A percentile compares a stretch with the other conserved stretches of the same genome.
Conservation (phyloP, 106 monocot species). For the Posidonia australis region DNA sequence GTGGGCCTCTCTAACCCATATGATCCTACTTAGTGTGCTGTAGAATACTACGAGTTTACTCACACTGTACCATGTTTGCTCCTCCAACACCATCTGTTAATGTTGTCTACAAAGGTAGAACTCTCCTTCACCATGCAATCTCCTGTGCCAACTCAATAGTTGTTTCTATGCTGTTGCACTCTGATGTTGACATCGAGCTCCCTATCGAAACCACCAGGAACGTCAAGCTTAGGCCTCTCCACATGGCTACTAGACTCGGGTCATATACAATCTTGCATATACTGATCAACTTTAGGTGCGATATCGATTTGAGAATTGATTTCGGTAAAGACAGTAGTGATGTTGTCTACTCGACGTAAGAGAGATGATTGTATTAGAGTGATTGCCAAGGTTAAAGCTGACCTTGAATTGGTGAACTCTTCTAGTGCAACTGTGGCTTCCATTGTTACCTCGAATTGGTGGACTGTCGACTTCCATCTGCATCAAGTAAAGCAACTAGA, state of each 20-base stretch:
- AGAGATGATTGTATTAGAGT: conserved; percentile 34
- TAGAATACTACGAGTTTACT: conserved; percentile 69
- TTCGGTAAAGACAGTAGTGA: conserved; percentile 41
- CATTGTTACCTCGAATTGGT: conserved; percentile 24
- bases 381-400: conserved; percentile 45
- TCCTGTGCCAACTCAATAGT: conserved; percentile 47
- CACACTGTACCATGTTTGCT: conserved; percentile 53
- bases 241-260: conserved; percentile 61
- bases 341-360: conserved; percentile 30
- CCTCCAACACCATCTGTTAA: conserved; percentile 34
- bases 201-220: conserved; percentile 31
- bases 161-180: conserved; percentile 30
- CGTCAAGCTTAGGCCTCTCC: conserved; percentile 41
- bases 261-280: conserved; percentile 22
- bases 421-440: conserved; percentile 20
- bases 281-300: conserved; percentile 34
- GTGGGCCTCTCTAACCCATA: conserved; percentile 83
- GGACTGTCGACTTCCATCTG: conserved; percentile 35
- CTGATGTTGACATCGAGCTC: conserved; percentile 44
- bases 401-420: conserved; percentile 40
- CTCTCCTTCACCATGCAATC: conserved; percentile 82
- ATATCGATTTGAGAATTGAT: conserved; percentile 38
- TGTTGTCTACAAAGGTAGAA: conserved; percentile 37
- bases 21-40: conserved; percentile 56
- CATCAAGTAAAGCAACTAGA: too few species aligned